Conservation (phyloP, 768 basidiomycete genomes). For the Crassisporium funariophilum region DNA sequence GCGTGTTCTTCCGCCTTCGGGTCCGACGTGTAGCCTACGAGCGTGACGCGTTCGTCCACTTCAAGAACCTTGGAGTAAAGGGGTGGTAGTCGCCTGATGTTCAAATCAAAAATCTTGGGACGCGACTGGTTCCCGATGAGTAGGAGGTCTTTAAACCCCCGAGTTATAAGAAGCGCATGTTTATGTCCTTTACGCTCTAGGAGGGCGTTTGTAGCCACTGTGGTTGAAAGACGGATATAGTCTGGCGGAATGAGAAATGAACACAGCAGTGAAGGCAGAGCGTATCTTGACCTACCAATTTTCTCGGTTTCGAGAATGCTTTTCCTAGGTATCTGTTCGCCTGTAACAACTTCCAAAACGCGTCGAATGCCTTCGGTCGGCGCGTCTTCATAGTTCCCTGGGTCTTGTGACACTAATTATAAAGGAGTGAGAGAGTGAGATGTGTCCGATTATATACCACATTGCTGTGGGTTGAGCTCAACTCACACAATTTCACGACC, state of each 20-base stretch:
- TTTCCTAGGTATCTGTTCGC: slow-evolving; percentile 67
- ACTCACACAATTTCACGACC: slow-evolving; percentile 87
- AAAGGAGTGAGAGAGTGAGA: slow-evolving; percentile 1
- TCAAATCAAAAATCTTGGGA: slow-evolving; percentile 92
- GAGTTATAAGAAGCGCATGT: slow-evolving; percentile 89
- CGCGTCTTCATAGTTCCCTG: slow-evolving; percentile 85
- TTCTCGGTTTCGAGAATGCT: slow-evolving; percentile 71
- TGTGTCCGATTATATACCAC: not conserved
- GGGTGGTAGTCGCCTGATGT: slow-evolving; percentile 76
- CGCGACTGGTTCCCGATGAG: slow-evolving; percentile 95
- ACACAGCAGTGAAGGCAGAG: not conserved
- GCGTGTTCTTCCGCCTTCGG: slow-evolving; percentile 77
- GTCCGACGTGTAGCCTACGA: slow-evolving; percentile 92
- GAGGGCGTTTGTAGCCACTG: slow-evolving; percentile 94
- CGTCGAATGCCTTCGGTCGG: slow-evolving; percentile 93
- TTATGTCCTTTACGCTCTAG: slow-evolving; percentile 93
- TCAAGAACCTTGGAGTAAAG: slow-evolving; percentile 79
- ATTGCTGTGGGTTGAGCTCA: not conserved
- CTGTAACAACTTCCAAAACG: slow-evolving; percentile 77
- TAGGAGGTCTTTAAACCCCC: slow-evolving; percentile 89
- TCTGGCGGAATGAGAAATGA: slow-evolving; percentile 55
- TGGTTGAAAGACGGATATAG: slow-evolving; percentile 90
- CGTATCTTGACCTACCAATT: slow-evolving; percentile 57
- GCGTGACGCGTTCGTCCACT: slow-evolving; percentile 89
- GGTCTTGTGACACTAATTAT: slow-evolving; percentile 85